Percentiles rank a stretch among this genome's conserved stretches.
Evolutionary conservation across 208 protist genomes (phyloP).

Genomic region (Trypanosoma scelopori): DNA sequence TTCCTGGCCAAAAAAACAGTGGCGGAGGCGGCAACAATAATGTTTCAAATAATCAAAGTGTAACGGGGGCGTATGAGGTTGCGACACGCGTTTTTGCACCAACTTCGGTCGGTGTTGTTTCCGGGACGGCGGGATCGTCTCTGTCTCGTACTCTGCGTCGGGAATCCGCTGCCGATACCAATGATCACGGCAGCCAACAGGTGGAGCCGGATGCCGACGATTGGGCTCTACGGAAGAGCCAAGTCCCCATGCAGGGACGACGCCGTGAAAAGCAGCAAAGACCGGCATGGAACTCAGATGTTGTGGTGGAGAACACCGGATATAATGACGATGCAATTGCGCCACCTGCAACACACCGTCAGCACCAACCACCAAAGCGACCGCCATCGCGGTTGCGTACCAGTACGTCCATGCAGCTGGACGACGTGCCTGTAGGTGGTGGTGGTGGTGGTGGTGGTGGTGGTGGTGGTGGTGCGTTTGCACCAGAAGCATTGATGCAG

Average conservation of each 20-base stretch:
- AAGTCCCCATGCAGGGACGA: neutral
- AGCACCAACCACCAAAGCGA: conserved; percentile 23
- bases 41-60: neutral
- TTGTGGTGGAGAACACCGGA: conserved; percentile 33
- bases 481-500: neutral
- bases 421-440: conserved; percentile 42
- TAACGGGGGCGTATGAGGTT: conserved; percentile 23
- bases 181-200: neutral
- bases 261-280: conserved; percentile 18
- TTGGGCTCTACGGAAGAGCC: conserved; percentile 8
- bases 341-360: neutral
- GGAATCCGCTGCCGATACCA: conserved; percentile 5
- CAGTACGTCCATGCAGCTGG: conserved; percentile 31
- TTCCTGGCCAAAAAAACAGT: neutral
- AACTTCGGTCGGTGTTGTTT: neutral
- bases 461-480: neutral
- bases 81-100: conserved; percentile 24
- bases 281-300: conserved; percentile 68
- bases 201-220: neutral
- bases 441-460: conserved; percentile 25
- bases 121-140: conserved; percentile 10
- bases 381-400: neutral
- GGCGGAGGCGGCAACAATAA: neutral
- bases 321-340: neutral
- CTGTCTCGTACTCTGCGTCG: conserved; percentile 1